Conservation (phyloP, 768 basidiomycete species). For the Psilocybe sp. region DNA sequence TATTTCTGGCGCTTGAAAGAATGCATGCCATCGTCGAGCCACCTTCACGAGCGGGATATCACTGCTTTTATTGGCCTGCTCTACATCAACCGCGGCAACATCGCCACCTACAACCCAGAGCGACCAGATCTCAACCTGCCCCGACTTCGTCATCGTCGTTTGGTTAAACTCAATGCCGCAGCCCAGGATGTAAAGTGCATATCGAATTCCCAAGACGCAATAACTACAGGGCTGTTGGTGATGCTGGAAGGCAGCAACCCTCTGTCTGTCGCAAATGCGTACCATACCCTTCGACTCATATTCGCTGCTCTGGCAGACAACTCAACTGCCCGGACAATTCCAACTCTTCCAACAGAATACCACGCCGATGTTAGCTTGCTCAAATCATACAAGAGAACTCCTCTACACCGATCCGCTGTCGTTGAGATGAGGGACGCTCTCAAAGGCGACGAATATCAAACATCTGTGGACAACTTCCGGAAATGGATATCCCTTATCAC, state of each 20-base stretch:
- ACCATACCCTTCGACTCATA: slow-evolving; percentile 60
- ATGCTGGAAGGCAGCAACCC: slow-evolving; percentile 56
- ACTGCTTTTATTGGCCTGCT: slow-evolving; percentile 72
- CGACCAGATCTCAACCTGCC: slow-evolving; percentile 40
- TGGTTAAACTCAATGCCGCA: slow-evolving; percentile 7
- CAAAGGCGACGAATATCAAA: slow-evolving; percentile 27
- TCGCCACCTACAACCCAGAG: slow-evolving; percentile 60
- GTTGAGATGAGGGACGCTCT: slow-evolving; percentile 39
- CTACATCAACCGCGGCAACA: slow-evolving; percentile 51
- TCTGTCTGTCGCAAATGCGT: slow-evolving; percentile 53
- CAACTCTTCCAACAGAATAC: slow-evolving; percentile 33
- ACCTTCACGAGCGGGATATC: slow-evolving; percentile 65
- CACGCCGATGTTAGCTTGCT: slow-evolving; percentile 48
- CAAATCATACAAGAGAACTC: slow-evolving; percentile 37
- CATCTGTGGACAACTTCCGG: slow-evolving; percentile 47
- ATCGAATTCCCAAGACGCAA: slow-evolving; percentile 41
- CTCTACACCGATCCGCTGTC: slow-evolving; percentile 22
- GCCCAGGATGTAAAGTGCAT: slow-evolving; percentile 12
- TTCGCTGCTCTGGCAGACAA: slow-evolving; percentile 28
- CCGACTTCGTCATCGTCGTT: slow-evolving; percentile 34
- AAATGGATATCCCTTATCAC: slow-evolving; percentile 64
- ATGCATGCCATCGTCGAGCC: slow-evolving; percentile 55
- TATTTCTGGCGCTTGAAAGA: slow-evolving; percentile 88
- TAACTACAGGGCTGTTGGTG: slow-evolving; percentile 49
- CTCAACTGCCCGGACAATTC: slow-evolving; percentile 27